Base-by-base conservation (phyloP, 805 yeast species). In the Saccharomyces mikatae region DNA sequence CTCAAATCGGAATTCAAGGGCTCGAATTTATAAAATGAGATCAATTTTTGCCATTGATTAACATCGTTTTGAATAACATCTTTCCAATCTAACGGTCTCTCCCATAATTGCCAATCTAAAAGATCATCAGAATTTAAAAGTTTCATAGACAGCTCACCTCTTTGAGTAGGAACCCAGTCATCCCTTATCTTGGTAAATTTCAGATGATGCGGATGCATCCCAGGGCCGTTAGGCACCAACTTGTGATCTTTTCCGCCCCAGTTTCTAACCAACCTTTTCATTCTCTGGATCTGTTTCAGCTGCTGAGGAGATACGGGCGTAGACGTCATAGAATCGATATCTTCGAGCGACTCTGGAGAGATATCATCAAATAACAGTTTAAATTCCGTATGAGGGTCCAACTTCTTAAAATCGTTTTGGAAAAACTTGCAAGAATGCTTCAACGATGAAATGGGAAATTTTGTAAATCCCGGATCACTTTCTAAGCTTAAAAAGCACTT, bases 221-320 rank as follows among this genome's bases (percentile, higher is more conserved):
- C 70, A 2, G 69, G 66, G 1, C 71, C 71, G 28, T 92, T 92
- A 0, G 96, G 96, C 2, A 87, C 80, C 5, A 81, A 72, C 49
- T 86, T 71, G 57, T 84, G 80, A 62, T 88, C 95, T 58, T 80
- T 79, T 0, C 96, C 96, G 48, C 89, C 86, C 96, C 96, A 89
- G 26, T 89, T 90, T 61, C 87, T 76, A 0, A 87, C 81, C n/a
- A 70, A 77, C 58, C 69, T 77, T 30, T 73, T 71, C 51, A 75
- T 52, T 46, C 68, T 76, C 61, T 81, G 84, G 59, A 85, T 80
- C 62, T 84, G 88, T 51, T 76, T 80, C 54, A 86, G 68, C 21
- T 81, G 79, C 57, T 85, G 90, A 0, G 91, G 92, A 0, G 87
- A 79, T 0, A 82, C 78, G 36, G 84, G 80, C 2, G 84, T 74